These are phyloP conservation scores for Lotus japonicus DNA, from an alignment of 306 rosid genomes.

Conservation along the genomic window DNA sequence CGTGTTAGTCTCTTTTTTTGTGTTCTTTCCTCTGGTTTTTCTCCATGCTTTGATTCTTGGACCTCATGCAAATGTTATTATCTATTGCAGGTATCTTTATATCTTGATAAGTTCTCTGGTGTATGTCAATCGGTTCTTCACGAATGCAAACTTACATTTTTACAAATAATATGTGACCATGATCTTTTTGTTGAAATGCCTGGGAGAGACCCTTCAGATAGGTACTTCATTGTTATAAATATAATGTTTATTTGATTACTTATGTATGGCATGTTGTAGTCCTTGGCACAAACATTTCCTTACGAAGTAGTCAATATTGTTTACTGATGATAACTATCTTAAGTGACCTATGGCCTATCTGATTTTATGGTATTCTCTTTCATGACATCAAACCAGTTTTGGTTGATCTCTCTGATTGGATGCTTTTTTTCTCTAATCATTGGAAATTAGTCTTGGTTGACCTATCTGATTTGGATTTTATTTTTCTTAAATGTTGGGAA, in stretches of 20 bases:
- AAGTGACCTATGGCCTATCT: not conserved
- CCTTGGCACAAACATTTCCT: not conserved
- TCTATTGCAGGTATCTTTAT: constrained; percentile 79
- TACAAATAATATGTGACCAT: constrained; percentile 89
- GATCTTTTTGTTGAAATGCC: constrained; percentile 99
- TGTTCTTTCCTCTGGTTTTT: not conserved
- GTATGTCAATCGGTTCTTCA: constrained; percentile 91
- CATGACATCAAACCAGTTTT: too few species aligned
- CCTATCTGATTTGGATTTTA: constrained; percentile 8
- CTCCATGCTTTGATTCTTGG: not conserved
- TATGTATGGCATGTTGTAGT: not conserved
- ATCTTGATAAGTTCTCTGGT: constrained; percentile 94
- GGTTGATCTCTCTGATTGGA: not conserved
- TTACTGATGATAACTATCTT: constrained; percentile 6
- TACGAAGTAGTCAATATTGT: not conserved
- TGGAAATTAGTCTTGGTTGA: not conserved
- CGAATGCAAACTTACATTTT: constrained; percentile 91
- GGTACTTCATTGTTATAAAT: constrained; percentile 47
- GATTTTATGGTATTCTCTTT: too few species aligned
- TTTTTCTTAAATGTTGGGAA: not conserved
- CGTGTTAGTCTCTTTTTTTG: not conserved
- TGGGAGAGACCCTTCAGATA: constrained; percentile 98
- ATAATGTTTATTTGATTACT: not conserved
- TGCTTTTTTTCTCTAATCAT: not conserved
- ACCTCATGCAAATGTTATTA: constrained; percentile 4